phyloP scores from a whole-genome alignment of 306 rosid genomes.

The Oxytropis ochrocephala region DNA sequence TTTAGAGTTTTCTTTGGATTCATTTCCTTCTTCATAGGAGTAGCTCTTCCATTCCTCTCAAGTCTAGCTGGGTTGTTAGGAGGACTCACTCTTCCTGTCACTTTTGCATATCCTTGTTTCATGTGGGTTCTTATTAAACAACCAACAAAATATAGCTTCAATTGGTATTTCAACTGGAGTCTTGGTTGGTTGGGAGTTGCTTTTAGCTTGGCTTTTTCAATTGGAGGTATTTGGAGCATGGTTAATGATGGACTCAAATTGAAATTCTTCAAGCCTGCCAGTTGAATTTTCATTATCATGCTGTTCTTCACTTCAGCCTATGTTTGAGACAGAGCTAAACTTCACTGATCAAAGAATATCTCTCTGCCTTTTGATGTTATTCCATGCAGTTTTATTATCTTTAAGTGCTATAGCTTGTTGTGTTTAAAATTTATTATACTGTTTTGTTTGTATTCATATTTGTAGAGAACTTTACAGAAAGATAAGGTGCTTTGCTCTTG shows the following conservation, averaged over 20 bases:
- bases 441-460: slow-evolving; percentile 7
- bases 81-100: slow-evolving; percentile 97
- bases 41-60: slow-evolving; percentile 97
- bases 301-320: neutral
- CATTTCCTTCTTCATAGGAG: slow-evolving; percentile 82
- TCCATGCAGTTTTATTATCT: neutral
- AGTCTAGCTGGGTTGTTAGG: slow-evolving; percentile 94
- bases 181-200: slow-evolving; percentile 91
- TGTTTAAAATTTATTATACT: neutral
- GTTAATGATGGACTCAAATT: slow-evolving; percentile 86
- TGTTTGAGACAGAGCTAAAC: neutral
- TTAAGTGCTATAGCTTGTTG: neutral
- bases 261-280: slow-evolving; percentile 79
- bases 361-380: neutral
- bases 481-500: neutral
- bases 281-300: slow-evolving; percentile 20
- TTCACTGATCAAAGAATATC: neutral
- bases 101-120: slow-evolving; percentile 99
- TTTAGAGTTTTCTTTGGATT: slow-evolving; percentile 85
- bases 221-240: slow-evolving; percentile 99
- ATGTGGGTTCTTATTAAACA: slow-evolving; percentile 98
- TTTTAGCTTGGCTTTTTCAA: slow-evolving; percentile 86
- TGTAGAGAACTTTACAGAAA: neutral
- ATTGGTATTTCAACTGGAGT: slow-evolving; percentile 91
- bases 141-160: slow-evolving; percentile 84